Evolutionary conservation across 768 basidiomycete species (phyloP), one percentile per base, ranked within the genome.

Genomic region (Pluteus cervinus): DNA sequence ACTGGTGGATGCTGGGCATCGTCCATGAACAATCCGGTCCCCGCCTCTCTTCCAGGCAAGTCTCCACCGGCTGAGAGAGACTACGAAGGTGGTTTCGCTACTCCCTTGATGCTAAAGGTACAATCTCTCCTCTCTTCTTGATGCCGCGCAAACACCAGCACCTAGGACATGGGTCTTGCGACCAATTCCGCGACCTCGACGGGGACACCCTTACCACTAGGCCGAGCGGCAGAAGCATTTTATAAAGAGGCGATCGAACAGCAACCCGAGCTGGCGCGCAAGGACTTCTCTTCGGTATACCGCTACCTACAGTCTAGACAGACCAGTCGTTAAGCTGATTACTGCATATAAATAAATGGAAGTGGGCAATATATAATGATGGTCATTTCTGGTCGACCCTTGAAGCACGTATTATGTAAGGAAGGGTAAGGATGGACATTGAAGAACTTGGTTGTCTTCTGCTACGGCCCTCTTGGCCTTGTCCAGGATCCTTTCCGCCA

Each of bases 11-110:
- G 87, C 52, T 90, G 88, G 87, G 71, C 87, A 11, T 80, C 81
- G 17, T 79, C 81, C 1, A 79, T 84, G 24, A 94, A 93, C 64
- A 93, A 93, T 50, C 90, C 90, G 4, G 88, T 88, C 16, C 87
- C 81, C 5, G 69, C 69, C 14, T 77, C 89, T 11, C 59, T 90
- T 32, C 71, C 76, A 5, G 78, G 67, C 35, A 79, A 79, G 55
- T 76, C 78, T 14, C 82, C 89, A 4, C 90, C 90, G 0, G 90
- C 86, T 50, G 84, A 86, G 57, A 73, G 81, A 28, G 75, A 80
- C 29, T 93, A 84, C 41, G 81, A 86, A 45, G 89, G 87, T 11
- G 90, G 91, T 2, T 93, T 91, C 56, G 85, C 85, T 4, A 86
- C 84, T 2, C 65, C 68, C 5, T 63, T 91, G 33, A 91, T 91